A percentile compares a stretch with the other conserved stretches of the same genome.
Conservation (phyloP, 2,329 filamentous ascomycete genomes). For the Coniosporium uncinatum region DNA sequence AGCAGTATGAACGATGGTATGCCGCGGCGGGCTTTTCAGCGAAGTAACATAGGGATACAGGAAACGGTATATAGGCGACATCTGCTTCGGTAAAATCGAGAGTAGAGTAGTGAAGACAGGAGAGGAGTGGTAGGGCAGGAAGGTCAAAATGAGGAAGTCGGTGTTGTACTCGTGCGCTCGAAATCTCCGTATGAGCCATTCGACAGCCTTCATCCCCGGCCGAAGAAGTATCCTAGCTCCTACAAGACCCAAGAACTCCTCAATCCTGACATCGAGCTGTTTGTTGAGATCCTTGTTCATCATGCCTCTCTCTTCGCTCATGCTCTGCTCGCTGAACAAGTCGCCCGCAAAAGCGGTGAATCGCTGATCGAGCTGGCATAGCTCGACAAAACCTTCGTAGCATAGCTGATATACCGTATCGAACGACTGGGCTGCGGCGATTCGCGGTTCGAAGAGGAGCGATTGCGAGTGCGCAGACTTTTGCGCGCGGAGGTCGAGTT, state of each 20-base stretch:
- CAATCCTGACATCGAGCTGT: slow-evolving; percentile 71
- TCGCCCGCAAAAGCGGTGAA: slow-evolving; percentile 71
- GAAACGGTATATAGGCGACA: slow-evolving; percentile 59
- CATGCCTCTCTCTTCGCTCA: slow-evolving; percentile 78
- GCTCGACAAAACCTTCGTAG: slow-evolving; percentile 82
- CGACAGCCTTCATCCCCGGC: slow-evolving; percentile 84
- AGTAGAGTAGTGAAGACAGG: slow-evolving; percentile 30
- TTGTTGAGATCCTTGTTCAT: slow-evolving; percentile 79
- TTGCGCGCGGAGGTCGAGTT: slow-evolving; percentile 90
- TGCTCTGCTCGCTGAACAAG: slow-evolving; percentile 93
- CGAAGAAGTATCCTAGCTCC: slow-evolving; percentile 74
- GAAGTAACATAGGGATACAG: slow-evolving; percentile 81
- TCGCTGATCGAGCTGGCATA: slow-evolving; percentile 79
- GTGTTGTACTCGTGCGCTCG: slow-evolving; percentile 91
- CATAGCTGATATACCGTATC: slow-evolving; percentile 86
- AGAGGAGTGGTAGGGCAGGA: slow-evolving; percentile 87
- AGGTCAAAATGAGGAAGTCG: slow-evolving; percentile 69
- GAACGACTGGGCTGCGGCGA: slow-evolving; percentile 85
- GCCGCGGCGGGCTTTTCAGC: slow-evolving; percentile 69
- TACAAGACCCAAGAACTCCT: slow-evolving; percentile 77
- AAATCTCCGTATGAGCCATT: slow-evolving; percentile 93
- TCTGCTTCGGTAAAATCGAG: neutral
- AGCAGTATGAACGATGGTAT: slow-evolving; percentile 78
- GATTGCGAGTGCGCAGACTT: slow-evolving; percentile 91
- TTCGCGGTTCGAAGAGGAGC: slow-evolving; percentile 82